Conservation (phyloP, 257 asterid genomes). For the Leptodermis oblonga region DNA sequence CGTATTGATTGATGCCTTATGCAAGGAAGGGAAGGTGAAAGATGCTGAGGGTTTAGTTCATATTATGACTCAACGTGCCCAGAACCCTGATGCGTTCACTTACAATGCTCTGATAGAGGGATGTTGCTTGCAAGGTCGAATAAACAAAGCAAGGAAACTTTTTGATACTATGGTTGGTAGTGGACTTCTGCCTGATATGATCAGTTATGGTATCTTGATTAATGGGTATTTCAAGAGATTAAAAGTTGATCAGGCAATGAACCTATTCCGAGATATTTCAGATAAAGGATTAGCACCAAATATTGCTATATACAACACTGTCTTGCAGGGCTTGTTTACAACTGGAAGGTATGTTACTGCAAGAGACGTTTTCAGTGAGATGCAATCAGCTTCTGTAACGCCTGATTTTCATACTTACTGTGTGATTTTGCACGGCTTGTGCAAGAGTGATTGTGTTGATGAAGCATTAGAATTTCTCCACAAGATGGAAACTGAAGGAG, state of each 20-base stretch:
- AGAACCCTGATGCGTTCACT: constrained; percentile 24
- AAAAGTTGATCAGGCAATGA: constrained; percentile 30
- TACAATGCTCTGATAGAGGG: constrained; percentile 30
- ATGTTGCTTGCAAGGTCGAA: constrained; percentile 25
- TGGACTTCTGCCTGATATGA: constrained; percentile 14
- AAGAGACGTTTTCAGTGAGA: background rate
- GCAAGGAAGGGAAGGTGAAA: constrained; percentile 12
- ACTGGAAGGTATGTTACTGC: constrained; percentile 22
- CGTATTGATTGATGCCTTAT: constrained; percentile 3
- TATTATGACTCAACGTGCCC: constrained; percentile 16
- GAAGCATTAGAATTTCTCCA: constrained; percentile 24
- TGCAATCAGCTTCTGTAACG: constrained; percentile 5
- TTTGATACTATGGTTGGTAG: constrained; percentile 18
- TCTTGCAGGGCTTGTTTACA: constrained; percentile 30
- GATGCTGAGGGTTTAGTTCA: constrained; percentile 25
- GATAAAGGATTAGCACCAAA: constrained; percentile 18
- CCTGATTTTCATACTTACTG: constrained; percentile 14
- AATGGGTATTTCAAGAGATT: constrained; percentile 30
- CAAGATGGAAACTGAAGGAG: constrained; percentile 1
- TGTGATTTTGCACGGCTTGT: constrained; percentile 22
- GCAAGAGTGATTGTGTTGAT: constrained; percentile 12
- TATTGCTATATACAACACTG: constrained; percentile 15
- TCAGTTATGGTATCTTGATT: constrained; percentile 25
- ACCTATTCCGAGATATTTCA: constrained; percentile 22
- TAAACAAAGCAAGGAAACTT: constrained; percentile 21